A percentile compares a stretch with the other conserved stretches of the same genome.
Evolutionary conservation across 768 basidiomycete species (phyloP).

Genomic region (Suillus paluster): DNA sequence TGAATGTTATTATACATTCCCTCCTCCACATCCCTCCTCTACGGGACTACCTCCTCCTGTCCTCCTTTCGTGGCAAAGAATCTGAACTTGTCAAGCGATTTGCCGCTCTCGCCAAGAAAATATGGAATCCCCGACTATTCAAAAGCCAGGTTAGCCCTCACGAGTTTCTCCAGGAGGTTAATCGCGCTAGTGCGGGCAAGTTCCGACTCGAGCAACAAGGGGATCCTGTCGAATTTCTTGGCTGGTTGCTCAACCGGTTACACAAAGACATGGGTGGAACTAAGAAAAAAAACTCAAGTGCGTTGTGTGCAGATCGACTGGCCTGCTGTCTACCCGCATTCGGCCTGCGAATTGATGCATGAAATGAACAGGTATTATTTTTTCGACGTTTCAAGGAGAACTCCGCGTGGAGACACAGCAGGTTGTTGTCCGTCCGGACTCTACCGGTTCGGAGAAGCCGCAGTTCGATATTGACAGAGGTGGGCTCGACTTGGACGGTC

Average conservation of each 20-base stretch:
- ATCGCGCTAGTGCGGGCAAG: conserved; percentile 84
- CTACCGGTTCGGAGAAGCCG: conserved; percentile 78
- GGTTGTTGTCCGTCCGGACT: conserved; percentile 82
- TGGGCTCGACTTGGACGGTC: conserved; percentile 37
- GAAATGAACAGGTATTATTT: conserved; percentile 74
- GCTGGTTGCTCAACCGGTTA: conserved; percentile 93
- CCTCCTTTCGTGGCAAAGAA: conserved; percentile 72
- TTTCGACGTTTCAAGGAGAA: conserved; percentile 93
- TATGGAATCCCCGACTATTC: conserved; percentile 97
- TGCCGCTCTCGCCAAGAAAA: conserved; percentile 83
- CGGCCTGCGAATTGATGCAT: conserved; percentile 21
- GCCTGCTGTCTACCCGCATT: not conserved
- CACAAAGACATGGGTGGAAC: conserved; percentile 94
- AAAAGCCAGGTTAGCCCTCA: conserved; percentile 99
- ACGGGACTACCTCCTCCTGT: conserved; percentile 85
- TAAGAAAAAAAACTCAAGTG: conserved; percentile 91
- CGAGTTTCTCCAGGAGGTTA: conserved; percentile 97
- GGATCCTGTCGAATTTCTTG: conserved; percentile 94
- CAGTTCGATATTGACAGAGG: conserved; percentile 95
- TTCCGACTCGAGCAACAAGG: conserved; percentile 94
- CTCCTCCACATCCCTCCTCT: conserved; percentile 90
- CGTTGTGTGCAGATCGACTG: conserved; percentile 32
- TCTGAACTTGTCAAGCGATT: conserved; percentile 90
- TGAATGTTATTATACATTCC: conserved; percentile 96
- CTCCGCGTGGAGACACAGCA: conserved; percentile 93